Conservation (phyloP, 2,329 filamentous ascomycete species). For the Microcyclospora tardicrescens region DNA sequence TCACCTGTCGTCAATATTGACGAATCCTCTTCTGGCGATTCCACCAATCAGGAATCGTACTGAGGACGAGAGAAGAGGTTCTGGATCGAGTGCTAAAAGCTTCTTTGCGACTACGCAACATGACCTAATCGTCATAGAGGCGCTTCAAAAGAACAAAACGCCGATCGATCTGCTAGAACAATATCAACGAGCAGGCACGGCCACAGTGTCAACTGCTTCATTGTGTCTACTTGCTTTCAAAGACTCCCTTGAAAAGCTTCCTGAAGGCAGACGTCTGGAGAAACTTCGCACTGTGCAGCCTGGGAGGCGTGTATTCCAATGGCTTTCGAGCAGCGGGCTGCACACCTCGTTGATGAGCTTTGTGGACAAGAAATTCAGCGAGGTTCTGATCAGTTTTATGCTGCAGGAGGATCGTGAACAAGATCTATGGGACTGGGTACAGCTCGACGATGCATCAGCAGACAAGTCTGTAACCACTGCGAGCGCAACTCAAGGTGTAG, state of each 20-base stretch:
- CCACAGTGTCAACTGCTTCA: slow-evolving; percentile 25
- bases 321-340: slow-evolving; percentile 9
- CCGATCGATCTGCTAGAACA: slow-evolving; percentile 30
- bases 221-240: slow-evolving; percentile 26
- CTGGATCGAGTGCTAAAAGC: too few relatives aligned
- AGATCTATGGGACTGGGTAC: too few relatives aligned
- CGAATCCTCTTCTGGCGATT: slow-evolving; percentile 35
- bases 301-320: slow-evolving; percentile 17
- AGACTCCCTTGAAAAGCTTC: slow-evolving; percentile 8
- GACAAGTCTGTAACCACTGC: too few relatives aligned
- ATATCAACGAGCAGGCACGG: slow-evolving; percentile 26
- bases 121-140: slow-evolving; percentile 2
- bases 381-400: too few relatives aligned
- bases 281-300: slow-evolving; percentile 9
- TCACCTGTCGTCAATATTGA: slow-evolving; percentile 39
- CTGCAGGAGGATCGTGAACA: too few relatives aligned
- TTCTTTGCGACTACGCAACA: too few relatives aligned
- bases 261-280: slow-evolving; percentile 4
- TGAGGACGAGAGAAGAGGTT: neutral
- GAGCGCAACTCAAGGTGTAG: too few relatives aligned
- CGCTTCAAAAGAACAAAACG: slow-evolving; percentile 21
- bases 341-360: too few relatives aligned
- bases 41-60: slow-evolving; percentile 1
- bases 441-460: too few relatives aligned
- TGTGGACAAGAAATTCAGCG: too few relatives aligned